phyloP scores from a whole-genome alignment of 164 flowering plant species.

The Nymphaea thermarum region DNA sequence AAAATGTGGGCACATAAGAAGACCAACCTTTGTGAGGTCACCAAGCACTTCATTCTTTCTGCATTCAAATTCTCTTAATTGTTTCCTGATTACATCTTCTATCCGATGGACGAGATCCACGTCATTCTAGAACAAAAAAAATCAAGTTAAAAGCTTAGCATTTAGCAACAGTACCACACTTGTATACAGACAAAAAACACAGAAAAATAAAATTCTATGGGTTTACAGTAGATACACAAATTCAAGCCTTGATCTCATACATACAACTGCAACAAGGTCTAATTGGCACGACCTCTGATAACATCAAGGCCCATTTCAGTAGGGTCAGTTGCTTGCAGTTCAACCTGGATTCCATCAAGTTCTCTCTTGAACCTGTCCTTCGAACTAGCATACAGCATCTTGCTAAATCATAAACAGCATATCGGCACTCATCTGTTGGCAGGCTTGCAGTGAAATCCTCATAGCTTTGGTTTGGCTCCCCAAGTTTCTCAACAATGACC shows the following conservation, averaged over 20 bases:
- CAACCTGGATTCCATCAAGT: conserved; percentile 35
- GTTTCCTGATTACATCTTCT: conserved; percentile 18
- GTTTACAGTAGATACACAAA: no score
- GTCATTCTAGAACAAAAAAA: conserved; percentile 15
- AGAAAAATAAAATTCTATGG: no score
- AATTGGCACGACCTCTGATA: conserved; percentile 26
- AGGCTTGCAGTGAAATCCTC: conserved; percentile 31
- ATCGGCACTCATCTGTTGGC: conserved; percentile 32
- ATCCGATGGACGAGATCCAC: conserved; percentile 21
- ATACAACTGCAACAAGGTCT: no score
- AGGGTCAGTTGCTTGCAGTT: conserved; percentile 41
- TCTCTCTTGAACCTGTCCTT: conserved; percentile 41
- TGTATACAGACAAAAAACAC: no score
- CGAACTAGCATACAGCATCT: conserved; percentile 44
- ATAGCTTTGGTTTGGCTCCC: conserved; percentile 26
- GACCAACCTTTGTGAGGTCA: conserved; percentile 20
- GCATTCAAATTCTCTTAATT: conserved; percentile 16
- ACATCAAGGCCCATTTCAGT: conserved; percentile 39
- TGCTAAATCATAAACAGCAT: conserved; percentile 37
- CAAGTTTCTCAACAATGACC: conserved; percentile 29
- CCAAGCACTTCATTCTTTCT: conserved; percentile 21
- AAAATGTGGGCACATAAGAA: no score
- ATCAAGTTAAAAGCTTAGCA: background rate
- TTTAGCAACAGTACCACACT: background rate
- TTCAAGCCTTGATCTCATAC: no score